Evolutionary conservation across 345 rosid species (phyloP).

Genomic region (Eucalyptus cladocalyx): DNA sequence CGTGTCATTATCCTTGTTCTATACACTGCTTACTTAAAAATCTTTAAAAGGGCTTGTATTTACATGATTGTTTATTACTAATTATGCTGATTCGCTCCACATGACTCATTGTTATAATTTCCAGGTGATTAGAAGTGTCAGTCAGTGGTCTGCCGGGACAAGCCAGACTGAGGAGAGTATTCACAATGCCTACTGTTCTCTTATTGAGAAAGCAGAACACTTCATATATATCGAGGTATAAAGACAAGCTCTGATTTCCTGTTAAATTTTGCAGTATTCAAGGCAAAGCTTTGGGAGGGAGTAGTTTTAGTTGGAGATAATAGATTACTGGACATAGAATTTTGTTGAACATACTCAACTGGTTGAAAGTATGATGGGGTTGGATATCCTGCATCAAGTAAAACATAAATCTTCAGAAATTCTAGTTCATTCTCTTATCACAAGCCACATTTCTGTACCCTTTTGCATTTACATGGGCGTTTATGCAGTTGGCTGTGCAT

Average conservation of each 20-base stretch:
- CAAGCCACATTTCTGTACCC: neutral
- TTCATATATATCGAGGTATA: slow-evolving; percentile 90
- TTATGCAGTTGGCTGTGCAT: neutral
- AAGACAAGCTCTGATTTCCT: neutral
- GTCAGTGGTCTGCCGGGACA: slow-evolving; percentile 99
- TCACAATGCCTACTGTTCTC: slow-evolving; percentile 91
- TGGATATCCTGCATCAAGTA: neutral
- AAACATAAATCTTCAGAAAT: neutral
- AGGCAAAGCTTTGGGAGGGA: neutral
- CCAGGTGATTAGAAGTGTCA: slow-evolving; percentile 96
- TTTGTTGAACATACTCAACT: neutral
- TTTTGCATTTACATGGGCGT: neutral
- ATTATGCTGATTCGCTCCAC: neutral
- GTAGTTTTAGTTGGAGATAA: neutral
- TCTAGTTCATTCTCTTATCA: neutral
- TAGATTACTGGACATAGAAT: neutral
- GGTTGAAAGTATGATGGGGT: neutral
- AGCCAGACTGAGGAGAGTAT: slow-evolving; percentile 94
- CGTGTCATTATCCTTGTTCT: neutral
- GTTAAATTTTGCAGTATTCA: neutral
- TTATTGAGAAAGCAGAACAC: slow-evolving; percentile 92
- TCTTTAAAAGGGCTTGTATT: neutral
- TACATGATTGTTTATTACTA: neutral
- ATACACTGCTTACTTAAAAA: neutral
- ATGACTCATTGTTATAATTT: neutral